Percentiles rank a stretch among this genome's conserved stretches.
These are phyloP conservation scores for Ustilago trichophora DNA, from an alignment of 1,284 basidiomycete species.

Conservation along the genomic window DNA sequence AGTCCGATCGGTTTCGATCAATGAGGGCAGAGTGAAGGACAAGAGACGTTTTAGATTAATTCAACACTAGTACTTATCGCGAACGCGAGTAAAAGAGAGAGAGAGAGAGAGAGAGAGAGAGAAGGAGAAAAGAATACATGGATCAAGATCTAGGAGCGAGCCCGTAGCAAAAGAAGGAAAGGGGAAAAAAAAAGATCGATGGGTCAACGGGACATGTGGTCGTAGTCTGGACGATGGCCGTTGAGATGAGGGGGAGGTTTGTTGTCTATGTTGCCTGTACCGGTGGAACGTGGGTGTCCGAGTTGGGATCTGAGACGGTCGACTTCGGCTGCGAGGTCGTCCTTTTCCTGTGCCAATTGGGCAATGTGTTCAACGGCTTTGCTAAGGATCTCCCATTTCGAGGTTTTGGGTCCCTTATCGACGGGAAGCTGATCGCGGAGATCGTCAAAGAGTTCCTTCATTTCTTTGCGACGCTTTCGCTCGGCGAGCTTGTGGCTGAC, in stretches of 20 bases:
- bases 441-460: slow-evolving; percentile 66
- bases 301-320: slow-evolving; percentile 28
- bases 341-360: slow-evolving; percentile 35
- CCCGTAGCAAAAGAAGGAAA: no score
- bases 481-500: slow-evolving; percentile 65
- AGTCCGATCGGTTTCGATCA: no score
- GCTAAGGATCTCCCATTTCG: slow-evolving; percentile 64
- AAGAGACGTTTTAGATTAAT: no score
- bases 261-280: no score
- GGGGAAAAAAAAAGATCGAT: slow-evolving; percentile 1
- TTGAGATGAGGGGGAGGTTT: no score
- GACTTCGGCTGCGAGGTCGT: slow-evolving; percentile 24
- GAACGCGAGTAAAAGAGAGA: no score
- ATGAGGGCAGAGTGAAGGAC: no score
- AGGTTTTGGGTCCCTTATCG: slow-evolving; percentile 62
- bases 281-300: background rate
- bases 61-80: no score
- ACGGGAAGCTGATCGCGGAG: slow-evolving; percentile 61
- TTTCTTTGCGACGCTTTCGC: slow-evolving; percentile 63
- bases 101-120: slow-evolving; percentile 7
- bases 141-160: no score
- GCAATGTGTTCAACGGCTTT: slow-evolving; percentile 53
- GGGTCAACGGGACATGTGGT: slow-evolving; percentile 15
- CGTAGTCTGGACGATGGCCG: slow-evolving; percentile 17
- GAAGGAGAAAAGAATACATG: slow-evolving; percentile 4